These are phyloP conservation scores for Podaxis carcinomalis DNA, from an alignment of 768 basidiomycete genomes.

Conservation along the genomic window DNA sequence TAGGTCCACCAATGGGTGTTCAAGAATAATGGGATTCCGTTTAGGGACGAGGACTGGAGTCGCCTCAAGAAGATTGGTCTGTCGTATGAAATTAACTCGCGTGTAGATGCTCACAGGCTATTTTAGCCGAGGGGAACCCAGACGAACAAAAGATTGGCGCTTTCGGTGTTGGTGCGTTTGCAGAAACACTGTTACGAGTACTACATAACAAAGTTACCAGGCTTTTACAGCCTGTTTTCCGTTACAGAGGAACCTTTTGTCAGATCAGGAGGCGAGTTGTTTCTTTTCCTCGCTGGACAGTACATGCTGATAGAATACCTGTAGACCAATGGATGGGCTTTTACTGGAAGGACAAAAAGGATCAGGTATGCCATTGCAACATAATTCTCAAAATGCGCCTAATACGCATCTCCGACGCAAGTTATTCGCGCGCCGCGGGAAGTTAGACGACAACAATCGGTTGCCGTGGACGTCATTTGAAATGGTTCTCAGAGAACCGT, in stretches of 20 bases:
- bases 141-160: conserved; percentile 94
- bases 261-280: conserved; percentile 61
- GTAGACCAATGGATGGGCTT: conserved; percentile 90
- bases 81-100: conserved; percentile 13
- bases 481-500: conserved; percentile 80
- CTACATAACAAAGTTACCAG: conserved; percentile 22
- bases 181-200: not conserved
- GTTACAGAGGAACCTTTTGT: conserved; percentile 83
- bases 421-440: conserved; percentile 81
- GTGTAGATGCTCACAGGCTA: not conserved
- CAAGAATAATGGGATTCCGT: conserved; percentile 82
- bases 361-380: conserved; percentile 49
- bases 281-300: conserved; percentile 13
- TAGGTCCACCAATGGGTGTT: conserved; percentile 83
- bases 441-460: conserved; percentile 37
- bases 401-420: conserved; percentile 21
- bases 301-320: conserved; percentile 7
- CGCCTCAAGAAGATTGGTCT: conserved; percentile 85
- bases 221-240: conserved; percentile 79
- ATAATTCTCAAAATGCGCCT: conserved; percentile 1
- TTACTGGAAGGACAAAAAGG: conserved; percentile 92
- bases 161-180: conserved; percentile 72
- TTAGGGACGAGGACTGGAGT: conserved; percentile 85
- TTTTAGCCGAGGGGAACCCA: conserved; percentile 83
- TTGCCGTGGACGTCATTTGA: conserved; percentile 82